phyloP scores from a whole-genome alignment of 306 rosid genomes.

The Senna tora region DNA sequence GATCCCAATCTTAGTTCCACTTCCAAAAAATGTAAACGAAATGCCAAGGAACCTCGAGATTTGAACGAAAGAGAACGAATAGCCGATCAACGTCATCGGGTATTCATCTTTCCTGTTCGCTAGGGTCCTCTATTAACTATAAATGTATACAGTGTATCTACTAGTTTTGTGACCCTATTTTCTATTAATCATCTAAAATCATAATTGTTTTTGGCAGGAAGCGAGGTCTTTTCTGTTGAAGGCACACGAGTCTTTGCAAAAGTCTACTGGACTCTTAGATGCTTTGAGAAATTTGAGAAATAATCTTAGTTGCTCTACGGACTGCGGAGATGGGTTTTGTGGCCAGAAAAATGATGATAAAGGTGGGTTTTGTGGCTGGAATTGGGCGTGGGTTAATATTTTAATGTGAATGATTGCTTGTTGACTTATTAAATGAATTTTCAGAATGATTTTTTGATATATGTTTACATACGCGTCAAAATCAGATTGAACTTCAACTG shows the following conservation, averaged over 20 bases:
- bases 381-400: neutral
- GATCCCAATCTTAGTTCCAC: constrained; percentile 41
- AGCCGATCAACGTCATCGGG: constrained; percentile 82
- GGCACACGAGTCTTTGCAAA: constrained; percentile 64
- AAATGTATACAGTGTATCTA: neutral
- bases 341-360: constrained; percentile 35
- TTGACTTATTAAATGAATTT: neutral
- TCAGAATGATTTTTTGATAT: neutral
- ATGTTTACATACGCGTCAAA: neutral
- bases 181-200: neutral
- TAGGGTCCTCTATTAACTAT: neutral
- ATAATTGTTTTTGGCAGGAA: constrained; percentile 49
- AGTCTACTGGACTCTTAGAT: constrained; percentile 56
- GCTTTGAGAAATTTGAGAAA: constrained; percentile 52
- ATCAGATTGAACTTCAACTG: neutral
- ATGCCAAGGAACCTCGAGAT: constrained; percentile 44
- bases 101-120: constrained; percentile 6
- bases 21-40: constrained; percentile 63
- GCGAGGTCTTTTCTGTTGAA: constrained; percentile 65
- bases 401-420: neutral
- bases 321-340: neutral
- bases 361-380: constrained; percentile 50
- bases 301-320: constrained; percentile 37
- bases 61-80: constrained; percentile 74
- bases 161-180: neutral